Percentiles rank a stretch among this genome's conserved stretches.
Evolutionary conservation across 176 grass and related monocot species (phyloP).

Genomic region (Saccharum spontaneum): DNA sequence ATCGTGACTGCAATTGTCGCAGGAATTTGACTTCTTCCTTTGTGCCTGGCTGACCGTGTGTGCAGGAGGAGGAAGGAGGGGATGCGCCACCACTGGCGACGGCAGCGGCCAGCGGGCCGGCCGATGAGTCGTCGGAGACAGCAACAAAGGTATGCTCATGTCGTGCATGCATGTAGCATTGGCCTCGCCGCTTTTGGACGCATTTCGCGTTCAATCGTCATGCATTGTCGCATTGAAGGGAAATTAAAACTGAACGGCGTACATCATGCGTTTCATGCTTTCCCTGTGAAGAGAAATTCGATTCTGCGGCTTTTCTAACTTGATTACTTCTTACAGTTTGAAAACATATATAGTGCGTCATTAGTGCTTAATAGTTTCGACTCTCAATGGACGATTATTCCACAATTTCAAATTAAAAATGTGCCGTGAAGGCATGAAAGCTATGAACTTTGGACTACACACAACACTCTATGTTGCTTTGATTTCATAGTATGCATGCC

Average conservation of each 20-base stretch:
- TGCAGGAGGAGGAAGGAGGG: neutral
- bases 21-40: neutral
- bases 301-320: too few species aligned
- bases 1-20: neutral
- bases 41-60: neutral
- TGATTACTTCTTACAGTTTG: too few species aligned
- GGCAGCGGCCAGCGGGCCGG: neutral
- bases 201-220: neutral
- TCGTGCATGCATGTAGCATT: neutral
- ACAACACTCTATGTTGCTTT: neutral
- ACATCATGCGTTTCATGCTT: neutral
- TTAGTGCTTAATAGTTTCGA: too few species aligned
- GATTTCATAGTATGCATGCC: too few species aligned
- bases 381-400: neutral
- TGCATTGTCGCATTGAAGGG: neutral
- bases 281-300: too few species aligned
- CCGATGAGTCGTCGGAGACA: neutral
- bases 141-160: neutral
- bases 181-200: neutral
- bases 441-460: neutral
- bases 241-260: neutral
- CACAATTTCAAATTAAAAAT: neutral
- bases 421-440: neutral
- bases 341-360: too few species aligned
- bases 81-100: neutral